Conservation (phyloP, 2,329 filamentous ascomycete species). For the Stylonectria norvegica region DNA sequence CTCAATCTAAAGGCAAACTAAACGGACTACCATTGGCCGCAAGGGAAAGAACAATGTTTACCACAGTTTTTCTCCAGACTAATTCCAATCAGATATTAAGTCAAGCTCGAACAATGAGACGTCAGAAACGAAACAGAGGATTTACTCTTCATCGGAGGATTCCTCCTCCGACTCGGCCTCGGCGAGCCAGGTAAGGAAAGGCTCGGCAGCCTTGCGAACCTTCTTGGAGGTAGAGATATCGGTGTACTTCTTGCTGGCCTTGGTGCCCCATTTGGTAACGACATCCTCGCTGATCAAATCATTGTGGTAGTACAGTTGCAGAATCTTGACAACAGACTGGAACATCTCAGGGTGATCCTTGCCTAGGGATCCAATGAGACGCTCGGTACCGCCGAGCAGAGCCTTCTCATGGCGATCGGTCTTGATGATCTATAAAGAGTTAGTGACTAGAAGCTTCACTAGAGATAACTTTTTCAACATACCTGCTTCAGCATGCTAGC, state of each 20-base stretch:
- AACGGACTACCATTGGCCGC: conserved; percentile 7
- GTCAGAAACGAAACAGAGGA: conserved; percentile 1
- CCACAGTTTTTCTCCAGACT: conserved; percentile 3
- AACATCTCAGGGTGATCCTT: conserved; percentile 76
- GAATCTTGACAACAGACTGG: conserved; percentile 75
- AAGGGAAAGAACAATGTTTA: conserved; percentile 5
- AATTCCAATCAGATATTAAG: too few relatives aligned
- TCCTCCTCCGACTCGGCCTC: conserved; percentile 73
- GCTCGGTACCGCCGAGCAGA: conserved; percentile 90
- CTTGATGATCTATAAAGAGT: conserved; percentile 61
- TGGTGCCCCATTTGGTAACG: conserved; percentile 84
- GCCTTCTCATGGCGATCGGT: conserved; percentile 95
- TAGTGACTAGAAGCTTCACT: neutral
- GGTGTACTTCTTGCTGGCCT: conserved; percentile 98
- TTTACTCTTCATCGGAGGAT: conserved; percentile 55
- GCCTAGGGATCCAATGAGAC: conserved; percentile 69
- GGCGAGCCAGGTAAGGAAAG: conserved; percentile 91
- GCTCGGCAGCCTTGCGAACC: conserved; percentile 90
- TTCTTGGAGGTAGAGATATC: conserved; percentile 87
- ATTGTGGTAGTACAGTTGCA: conserved; percentile 85
- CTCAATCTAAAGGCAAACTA: conserved; percentile 18
- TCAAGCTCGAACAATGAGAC: too few relatives aligned
- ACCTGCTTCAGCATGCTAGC: conserved; percentile 86
- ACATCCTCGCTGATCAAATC: conserved; percentile 87
- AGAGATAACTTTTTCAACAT: conserved; percentile 29